A percentile compares a stretch with the other conserved stretches of the same genome.
These are phyloP conservation scores for Prunella vulgaris DNA, from an alignment of 257 asterid species.

Conservation along the genomic window DNA sequence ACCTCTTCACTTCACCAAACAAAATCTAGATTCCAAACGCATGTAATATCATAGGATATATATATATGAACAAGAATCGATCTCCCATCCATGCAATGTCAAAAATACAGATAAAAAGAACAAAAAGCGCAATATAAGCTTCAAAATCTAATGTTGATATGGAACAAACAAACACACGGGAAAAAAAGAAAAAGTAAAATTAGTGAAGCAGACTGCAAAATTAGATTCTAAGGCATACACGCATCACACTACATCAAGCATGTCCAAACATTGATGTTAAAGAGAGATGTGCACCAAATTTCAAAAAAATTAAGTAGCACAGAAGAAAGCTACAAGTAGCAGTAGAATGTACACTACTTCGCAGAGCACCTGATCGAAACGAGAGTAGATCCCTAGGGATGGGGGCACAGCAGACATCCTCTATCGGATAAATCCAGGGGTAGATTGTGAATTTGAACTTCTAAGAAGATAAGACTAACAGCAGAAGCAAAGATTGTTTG, in stretches of 20 bases:
- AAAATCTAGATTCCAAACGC: no score
- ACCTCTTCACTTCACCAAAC: no score
- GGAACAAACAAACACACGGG: not conserved
- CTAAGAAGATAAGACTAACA: not conserved
- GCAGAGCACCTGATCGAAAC: not conserved
- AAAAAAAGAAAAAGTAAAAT: no score
- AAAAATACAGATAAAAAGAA: no score
- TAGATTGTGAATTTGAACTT: not conserved
- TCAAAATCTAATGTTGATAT: not conserved
- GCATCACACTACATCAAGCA: no score
- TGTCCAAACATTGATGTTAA: no score
- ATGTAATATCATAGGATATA: not conserved
- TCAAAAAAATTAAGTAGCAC: not conserved
- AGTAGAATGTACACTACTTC: not conserved
- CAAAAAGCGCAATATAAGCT: no score
- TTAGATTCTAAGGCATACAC: not conserved
- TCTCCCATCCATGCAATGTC: not conserved
- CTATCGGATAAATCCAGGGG: not conserved
- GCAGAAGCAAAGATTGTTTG: not conserved
- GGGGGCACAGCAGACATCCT: not conserved
- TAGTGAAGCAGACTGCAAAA: not conserved
- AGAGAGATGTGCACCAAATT: not conserved
- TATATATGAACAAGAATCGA: not conserved
- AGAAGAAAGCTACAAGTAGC: not conserved
- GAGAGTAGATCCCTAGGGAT: not conserved